Evolutionary conservation across 768 basidiomycete species (phyloP), one percentile per base, ranked within the genome.

Genomic region (Boletus fagicola): DNA sequence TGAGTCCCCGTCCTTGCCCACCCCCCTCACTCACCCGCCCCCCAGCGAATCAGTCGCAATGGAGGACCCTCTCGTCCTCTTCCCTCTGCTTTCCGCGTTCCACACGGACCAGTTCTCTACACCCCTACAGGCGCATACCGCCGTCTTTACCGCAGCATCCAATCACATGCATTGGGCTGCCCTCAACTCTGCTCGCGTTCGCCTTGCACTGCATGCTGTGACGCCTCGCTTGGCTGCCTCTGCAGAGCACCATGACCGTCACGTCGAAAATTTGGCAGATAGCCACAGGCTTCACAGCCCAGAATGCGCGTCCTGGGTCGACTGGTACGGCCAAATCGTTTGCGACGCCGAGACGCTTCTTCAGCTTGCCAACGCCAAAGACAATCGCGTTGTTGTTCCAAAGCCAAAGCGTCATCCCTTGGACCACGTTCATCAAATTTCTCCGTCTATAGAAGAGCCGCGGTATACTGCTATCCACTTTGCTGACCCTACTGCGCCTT

Each of bases 141-240:
- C 62, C 16, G 62, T 72, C 46, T 63, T 72, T 42, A 72, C 82
- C 44, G 72, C 77, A 50, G 80, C 82, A 0, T 61, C 64, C 12
- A 13, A 54, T 13, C 68, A 92, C 12, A 72, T 85, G 51, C 68
- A 82, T 15, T 80, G 83, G 0, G 68, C 78, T 15, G 59, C 77
- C 1, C 64, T 84, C 15, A 79, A 81, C 28, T 76, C 82, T 1
- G 81, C 93, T 13, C 79, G 92, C 60, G 80, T 88, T 71, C 83
- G 84, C 46, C 78, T 98, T 26, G 88, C 85, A 0, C 76, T 95
- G 52, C 92, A 95, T 62, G 82, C 87, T 3, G 80, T 87, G 8
- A 84, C 84, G 0, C 93, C 95, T 0, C 87, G 85, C 65, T 80
- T 98, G 28, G 86, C 92, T 57, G 94, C 94, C 0, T 90, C 87